Evolutionary conservation across 495 filamentous ascomycete genomes (phyloP).

Genomic region (Hyaloscypha hepaticicola): DNA sequence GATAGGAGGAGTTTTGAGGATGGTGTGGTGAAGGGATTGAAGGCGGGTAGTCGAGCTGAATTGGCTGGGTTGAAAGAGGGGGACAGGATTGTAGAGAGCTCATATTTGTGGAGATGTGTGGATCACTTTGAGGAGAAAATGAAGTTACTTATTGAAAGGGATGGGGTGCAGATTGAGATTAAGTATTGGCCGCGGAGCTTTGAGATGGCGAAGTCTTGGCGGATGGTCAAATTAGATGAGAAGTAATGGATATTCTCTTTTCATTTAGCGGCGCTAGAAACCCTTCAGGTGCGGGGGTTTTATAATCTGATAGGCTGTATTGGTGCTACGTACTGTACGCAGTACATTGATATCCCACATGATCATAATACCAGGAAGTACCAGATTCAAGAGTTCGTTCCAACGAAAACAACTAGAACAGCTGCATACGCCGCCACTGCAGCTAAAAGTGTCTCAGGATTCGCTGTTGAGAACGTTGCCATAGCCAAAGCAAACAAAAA

Average conservation of each 20-base stretch:
- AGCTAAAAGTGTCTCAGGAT: neutral
- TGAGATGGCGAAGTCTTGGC: slow-evolving; percentile 15
- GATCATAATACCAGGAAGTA: neutral
- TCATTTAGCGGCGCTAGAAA: neutral
- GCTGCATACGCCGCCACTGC: neutral
- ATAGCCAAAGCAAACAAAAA: slow-evolving; percentile 2
- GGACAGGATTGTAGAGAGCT: slow-evolving; percentile 18
- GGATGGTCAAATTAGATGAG: slow-evolving; percentile 21
- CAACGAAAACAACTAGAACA: slow-evolving; percentile 9
- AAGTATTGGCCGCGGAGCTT: slow-evolving; percentile 24
- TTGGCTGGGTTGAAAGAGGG: slow-evolving; percentile 25
- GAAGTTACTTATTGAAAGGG: slow-evolving; percentile 14
- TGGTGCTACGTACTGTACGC: too few species aligned
- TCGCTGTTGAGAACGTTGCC: slow-evolving; percentile 1
- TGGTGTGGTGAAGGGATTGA: slow-evolving; percentile 17
- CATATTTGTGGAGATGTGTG: slow-evolving; percentile 21
- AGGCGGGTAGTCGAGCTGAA: slow-evolving; percentile 21
- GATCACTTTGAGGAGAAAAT: slow-evolving; percentile 24
- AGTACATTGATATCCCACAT: too few species aligned
- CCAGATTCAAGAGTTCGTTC: neutral
- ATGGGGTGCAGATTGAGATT: slow-evolving; percentile 7
- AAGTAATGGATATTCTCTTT: neutral
- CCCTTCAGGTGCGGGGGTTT: neutral
- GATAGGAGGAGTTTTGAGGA: slow-evolving; percentile 21
- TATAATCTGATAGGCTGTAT: too few species aligned